phyloP scores from a whole-genome alignment of 345 rosid species.

The Corchorus olitorius region DNA sequence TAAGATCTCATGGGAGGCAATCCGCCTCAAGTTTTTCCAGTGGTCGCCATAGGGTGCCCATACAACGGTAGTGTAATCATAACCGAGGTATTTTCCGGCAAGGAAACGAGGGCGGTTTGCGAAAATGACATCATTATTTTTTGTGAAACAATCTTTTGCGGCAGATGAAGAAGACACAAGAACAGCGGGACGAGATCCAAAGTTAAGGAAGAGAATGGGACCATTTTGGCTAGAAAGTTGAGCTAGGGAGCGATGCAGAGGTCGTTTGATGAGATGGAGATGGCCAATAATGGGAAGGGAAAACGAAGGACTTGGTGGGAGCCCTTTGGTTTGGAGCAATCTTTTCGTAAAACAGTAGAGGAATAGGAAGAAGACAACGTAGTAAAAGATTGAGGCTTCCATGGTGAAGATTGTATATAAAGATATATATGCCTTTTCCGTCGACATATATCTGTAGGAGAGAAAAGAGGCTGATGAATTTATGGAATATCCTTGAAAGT shows the following conservation, averaged over 20 bases:
- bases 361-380: slow-evolving; percentile 4
- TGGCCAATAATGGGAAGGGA: slow-evolving; percentile 34
- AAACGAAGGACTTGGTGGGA: slow-evolving; percentile 31
- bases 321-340: slow-evolving; percentile 3
- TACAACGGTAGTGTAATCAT: slow-evolving; percentile 27
- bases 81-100: slow-evolving; percentile 26
- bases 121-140: slow-evolving; percentile 26
- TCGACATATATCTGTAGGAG: no score
- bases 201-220: slow-evolving; percentile 19
- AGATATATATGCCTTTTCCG: no score
- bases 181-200: slow-evolving; percentile 28
- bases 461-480: no score
- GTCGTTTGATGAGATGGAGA: slow-evolving; percentile 35
- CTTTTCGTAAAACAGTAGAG: slow-evolving; percentile 1
- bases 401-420: neutral
- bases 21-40: slow-evolving; percentile 35
- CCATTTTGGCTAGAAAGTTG: slow-evolving; percentile 24
- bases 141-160: slow-evolving; percentile 36
- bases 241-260: slow-evolving; percentile 26
- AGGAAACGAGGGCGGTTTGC: slow-evolving; percentile 30
- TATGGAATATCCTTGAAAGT: no score
- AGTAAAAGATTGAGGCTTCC: neutral
- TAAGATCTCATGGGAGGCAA: slow-evolving; percentile 28
- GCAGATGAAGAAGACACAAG: slow-evolving; percentile 26
- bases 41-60: slow-evolving; percentile 36